A percentile compares a stretch with the other conserved stretches of the same genome.
Evolutionary conservation across 2,329 filamentous ascomycete genomes (phyloP).

Genomic region (Diaporthe sp.): DNA sequence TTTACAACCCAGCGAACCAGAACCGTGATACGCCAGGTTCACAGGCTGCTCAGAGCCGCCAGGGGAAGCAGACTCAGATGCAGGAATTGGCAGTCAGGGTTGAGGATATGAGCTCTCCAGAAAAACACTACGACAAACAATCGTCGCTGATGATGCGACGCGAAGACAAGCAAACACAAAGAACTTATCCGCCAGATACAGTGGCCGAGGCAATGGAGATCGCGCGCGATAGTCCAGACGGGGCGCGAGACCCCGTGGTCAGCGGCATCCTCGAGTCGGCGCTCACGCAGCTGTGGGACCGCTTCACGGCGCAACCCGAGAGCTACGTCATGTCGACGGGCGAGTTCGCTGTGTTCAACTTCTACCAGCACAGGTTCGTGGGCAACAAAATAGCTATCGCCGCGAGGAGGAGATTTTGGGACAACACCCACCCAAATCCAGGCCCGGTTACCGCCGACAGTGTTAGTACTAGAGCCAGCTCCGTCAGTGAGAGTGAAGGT

Average conservation of each 20-base stretch:
- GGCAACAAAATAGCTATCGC: constrained; percentile 61
- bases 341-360: constrained; percentile 91
- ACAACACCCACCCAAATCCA: constrained; percentile 57
- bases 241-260: constrained; percentile 72
- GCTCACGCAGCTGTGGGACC: constrained; percentile 74
- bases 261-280: constrained; percentile 74
- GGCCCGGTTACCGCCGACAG: too few species aligned
- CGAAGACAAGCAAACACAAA: too few species aligned
- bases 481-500: background rate
- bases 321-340: constrained; percentile 81
- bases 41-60: constrained; percentile 82
- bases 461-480: background rate
- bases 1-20: constrained; percentile 94
- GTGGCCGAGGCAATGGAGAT: constrained; percentile 80
- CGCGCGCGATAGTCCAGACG: constrained; percentile 79
- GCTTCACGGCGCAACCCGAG: constrained; percentile 73
- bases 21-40: constrained; percentile 86
- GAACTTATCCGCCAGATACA: too few species aligned
- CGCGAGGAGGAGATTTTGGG: constrained; percentile 67
- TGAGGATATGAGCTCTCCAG: too few species aligned
- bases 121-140: too few species aligned
- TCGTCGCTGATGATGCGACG: too few species aligned
- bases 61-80: constrained; percentile 75
- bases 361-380: constrained; percentile 77
- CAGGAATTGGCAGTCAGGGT: too few species aligned